phyloP scores from a whole-genome alignment of 306 rosid genomes.

The Abrus pulchellus region DNA sequence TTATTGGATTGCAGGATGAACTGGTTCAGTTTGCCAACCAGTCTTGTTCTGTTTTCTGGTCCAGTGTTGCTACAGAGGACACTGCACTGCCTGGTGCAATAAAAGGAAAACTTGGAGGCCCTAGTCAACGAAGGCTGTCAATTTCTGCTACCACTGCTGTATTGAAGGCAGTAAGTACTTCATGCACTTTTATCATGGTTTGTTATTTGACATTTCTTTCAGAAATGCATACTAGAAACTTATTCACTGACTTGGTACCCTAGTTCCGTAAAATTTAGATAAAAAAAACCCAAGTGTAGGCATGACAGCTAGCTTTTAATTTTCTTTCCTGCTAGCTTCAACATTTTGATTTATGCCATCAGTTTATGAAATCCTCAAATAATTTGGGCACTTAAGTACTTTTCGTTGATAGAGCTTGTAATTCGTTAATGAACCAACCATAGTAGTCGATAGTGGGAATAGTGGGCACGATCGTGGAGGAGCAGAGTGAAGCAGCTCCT shows the following conservation, averaged over 20 bases:
- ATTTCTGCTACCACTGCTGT: conserved; percentile 73
- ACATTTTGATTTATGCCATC: conserved; percentile 20
- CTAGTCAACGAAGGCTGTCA: conserved; percentile 92
- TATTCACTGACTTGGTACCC: conserved; percentile 11
- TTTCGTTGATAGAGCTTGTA: conserved; percentile 3
- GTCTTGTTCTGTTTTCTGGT: conserved; percentile 82
- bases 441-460: no score
- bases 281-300: neutral
- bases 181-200: conserved; percentile 41
- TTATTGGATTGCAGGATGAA: conserved; percentile 70
- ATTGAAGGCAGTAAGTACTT: conserved; percentile 78
- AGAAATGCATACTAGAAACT: conserved; percentile 30
- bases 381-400: conserved; percentile 25
- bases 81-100: conserved; percentile 77
- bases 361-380: conserved; percentile 30
- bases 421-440: conserved; percentile 14
- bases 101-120: conserved; percentile 97
- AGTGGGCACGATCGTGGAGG: no score
- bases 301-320: neutral
- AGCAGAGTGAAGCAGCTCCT: no score
- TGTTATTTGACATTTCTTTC: conserved; percentile 32
- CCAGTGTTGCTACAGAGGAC: conserved; percentile 56
- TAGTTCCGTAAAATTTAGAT: neutral
- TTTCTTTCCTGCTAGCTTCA: conserved; percentile 30
- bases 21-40: conserved; percentile 70